Base-by-base conservation (phyloP, 108 stramenopile genomes). In the Cyclotella baltica region DNA sequence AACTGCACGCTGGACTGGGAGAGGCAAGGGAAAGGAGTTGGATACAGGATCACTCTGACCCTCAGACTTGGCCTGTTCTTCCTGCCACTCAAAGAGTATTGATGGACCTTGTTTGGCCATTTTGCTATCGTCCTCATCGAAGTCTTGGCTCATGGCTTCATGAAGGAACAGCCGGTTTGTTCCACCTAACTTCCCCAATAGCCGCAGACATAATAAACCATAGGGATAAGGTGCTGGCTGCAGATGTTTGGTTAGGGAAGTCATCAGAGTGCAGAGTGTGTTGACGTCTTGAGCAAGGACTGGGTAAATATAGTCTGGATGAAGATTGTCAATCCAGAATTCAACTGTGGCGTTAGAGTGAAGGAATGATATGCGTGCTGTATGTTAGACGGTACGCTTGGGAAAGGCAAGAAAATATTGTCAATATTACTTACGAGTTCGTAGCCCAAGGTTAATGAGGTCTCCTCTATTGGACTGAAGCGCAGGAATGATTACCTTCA, bases 301-400 rank as follows among this genome's bases (percentile, higher is more conserved):
- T 0, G 90, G 91, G 70, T 88, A 91, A 15, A 97, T 62, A 77
- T 85, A 95, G 48, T 93, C 94, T 6, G 96, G 90, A 83, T 96
- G 96, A 22, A 99, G 77, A 64, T 98, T 98, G 84, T 99, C 97
- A 6, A 98, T 89, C 97, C 97, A 99, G 83, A 98, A 97, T 83
- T 98, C 98, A 16, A 99, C 83, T 0, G 97, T 97, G 1, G 94
- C 85, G 18, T 97, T 1, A 29, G 6, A 57, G 2, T 27, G 23
- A n/a, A n/a, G n/a, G n/a, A n/a, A n/a, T n/a, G n/a, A n/a, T n/a
- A n/a, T 57, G 83, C 55, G 87, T 92, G 27, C 11, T 16, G 20
- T n/a, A 57, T 27, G 55, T 38, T 10, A 71, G 1, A 27, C 15
- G 4, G 27, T 6, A 33, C 9, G 72, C 30, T 18, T 61, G 50